Evolutionary conservation across 495 filamentous ascomycete genomes (phyloP), one percentile per base, ranked within the genome.

Genomic region (Staphylotrichum longicolle): DNA sequence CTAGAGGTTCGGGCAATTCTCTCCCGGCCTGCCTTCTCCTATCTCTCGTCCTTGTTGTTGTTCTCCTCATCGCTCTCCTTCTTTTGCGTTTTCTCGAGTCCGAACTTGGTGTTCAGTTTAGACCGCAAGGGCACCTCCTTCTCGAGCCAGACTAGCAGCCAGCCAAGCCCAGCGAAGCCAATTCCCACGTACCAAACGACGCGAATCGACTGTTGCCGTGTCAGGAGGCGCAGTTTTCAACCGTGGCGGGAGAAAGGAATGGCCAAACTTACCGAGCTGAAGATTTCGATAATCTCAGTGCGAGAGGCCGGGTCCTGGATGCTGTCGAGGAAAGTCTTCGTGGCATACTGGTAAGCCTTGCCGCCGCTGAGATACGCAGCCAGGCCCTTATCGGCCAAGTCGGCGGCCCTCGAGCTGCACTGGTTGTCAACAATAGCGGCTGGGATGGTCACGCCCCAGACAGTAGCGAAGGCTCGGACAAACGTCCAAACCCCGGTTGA

Each of bases 371-470:
- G 41, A 44, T 44, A 44, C 12, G 1, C 41, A 10, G 41, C 41
- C 41, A 44, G 41, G 41, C 9, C 20, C 44, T 15, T 12, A 20
- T 46, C n/a, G 14, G 4, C 20, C 3, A 46, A n/a, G 12, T n/a
- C 20, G 44, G 44, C 44, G n/a, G 44, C 44, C 14, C 44, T 15
- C 44, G 44, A 15, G 44, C 14, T 20, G 44, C 12, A 15, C 44
- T 46, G 9, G 30, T 51, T n/a, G 48, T 51, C 14, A 32, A 84
- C 83, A n/a, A 83, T 72, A 4, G 76, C 72, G 1, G 73, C 69
- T 2, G 81, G 75, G 40, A 85, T 71, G 3, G 79, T 64, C 0
- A 80, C 73, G 2, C 80, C 82, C 81, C 80, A 83, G 35, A 83
- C 70, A 15, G 54, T 55, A 2, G 80, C 82, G 46, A 82, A 80